A percentile compares a stretch with the other conserved stretches of the same genome.
Conservation (phyloP, 805 yeast genomes). For the Lipomyces anomalus region DNA sequence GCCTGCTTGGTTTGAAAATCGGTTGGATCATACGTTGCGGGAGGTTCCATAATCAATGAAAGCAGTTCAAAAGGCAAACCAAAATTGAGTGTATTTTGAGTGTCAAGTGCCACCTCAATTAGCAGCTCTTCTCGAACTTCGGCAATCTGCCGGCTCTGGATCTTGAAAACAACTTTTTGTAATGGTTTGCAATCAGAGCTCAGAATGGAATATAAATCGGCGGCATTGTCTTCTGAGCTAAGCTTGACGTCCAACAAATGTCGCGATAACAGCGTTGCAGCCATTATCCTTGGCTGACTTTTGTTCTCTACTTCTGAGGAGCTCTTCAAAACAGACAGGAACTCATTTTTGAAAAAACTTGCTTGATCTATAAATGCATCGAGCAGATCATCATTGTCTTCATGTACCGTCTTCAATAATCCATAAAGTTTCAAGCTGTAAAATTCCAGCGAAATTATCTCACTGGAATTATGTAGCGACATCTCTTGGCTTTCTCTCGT, state of each 20-base stretch:
- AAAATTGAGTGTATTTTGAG: constrained; percentile 25
- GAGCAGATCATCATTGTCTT: constrained; percentile 26
- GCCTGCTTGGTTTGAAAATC: neutral
- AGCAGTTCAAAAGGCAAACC: constrained; percentile 42
- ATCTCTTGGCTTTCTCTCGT: constrained; percentile 2
- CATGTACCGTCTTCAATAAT: constrained; percentile 28
- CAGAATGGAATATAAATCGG: constrained; percentile 13
- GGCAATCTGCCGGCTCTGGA: constrained; percentile 39
- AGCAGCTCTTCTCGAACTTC: constrained; percentile 47
- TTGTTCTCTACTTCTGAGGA: constrained; percentile 3
- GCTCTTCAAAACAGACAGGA: constrained; percentile 1
- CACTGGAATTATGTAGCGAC: constrained; percentile 4
- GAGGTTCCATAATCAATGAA: constrained; percentile 26
- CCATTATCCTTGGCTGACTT: constrained; percentile 9
- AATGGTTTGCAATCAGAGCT: constrained; percentile 23
- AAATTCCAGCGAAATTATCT: constrained; percentile 26
- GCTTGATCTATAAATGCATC: constrained; percentile 20
- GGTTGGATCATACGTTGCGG: neutral
- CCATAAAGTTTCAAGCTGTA: constrained; percentile 43
- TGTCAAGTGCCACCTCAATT: constrained; percentile 34
- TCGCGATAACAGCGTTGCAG: constrained; percentile 16
- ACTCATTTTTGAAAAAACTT: neutral
- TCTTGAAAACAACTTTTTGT: constrained; percentile 38
- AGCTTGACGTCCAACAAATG: constrained; percentile 9
- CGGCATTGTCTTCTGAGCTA: constrained; percentile 7